These are phyloP conservation scores for Penicillium sp. DNA, from an alignment of 2,329 filamentous ascomycete genomes.

Conservation along the genomic window DNA sequence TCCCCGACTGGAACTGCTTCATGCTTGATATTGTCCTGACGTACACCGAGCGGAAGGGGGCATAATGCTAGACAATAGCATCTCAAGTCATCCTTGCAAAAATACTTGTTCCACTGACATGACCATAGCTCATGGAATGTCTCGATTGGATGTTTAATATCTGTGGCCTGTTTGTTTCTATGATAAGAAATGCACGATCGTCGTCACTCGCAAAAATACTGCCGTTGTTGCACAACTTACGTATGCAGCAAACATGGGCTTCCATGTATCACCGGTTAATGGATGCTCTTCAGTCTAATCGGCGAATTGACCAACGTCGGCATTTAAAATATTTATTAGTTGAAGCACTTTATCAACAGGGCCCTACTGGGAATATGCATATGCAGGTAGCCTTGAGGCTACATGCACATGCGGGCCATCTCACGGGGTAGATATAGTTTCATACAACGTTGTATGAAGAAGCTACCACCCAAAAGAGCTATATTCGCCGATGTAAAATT, in stretches of 20 bases:
- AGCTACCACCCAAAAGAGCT: not conserved
- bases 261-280: not conserved
- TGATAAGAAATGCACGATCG: too few species aligned
- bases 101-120: not conserved
- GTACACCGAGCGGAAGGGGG: not conserved
- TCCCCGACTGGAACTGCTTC: not conserved
- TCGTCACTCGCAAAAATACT: not conserved
- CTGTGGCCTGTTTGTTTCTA: not conserved
- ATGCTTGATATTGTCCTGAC: not conserved
- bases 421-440: not conserved
- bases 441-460: not conserved
- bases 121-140: not conserved
- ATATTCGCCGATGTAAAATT: not conserved
- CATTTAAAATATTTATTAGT: not conserved
- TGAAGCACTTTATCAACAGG: not conserved
- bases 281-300: not conserved
- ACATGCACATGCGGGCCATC: not conserved
- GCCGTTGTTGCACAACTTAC: not conserved
- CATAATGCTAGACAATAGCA: not conserved
- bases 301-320: conserved; percentile 7
- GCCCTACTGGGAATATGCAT: not conserved
- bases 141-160: not conserved
- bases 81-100: not conserved
- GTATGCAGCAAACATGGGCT: not conserved
- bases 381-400: conserved; percentile 5